Conservation (phyloP, 1,139 yeast genomes). For the Geotrichum restrictum region DNA sequence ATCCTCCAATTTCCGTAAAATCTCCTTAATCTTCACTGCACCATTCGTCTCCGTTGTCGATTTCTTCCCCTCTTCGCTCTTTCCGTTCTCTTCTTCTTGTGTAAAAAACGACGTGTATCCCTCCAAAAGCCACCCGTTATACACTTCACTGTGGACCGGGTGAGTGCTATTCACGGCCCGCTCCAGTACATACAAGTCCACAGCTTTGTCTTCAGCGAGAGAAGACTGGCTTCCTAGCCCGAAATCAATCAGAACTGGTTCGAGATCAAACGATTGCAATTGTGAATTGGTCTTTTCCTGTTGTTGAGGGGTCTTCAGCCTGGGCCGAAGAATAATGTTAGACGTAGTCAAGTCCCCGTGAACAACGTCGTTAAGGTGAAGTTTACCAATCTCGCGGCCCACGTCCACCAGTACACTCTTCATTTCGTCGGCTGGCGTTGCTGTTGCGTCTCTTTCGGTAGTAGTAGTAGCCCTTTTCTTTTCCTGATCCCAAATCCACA, state of each 20-base stretch:
- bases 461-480: conserved; percentile 16
- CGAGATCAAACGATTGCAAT: conserved; percentile 6
- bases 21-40: conserved; percentile 47
- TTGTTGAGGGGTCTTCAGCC: conserved; percentile 19
- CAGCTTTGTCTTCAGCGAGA: conserved; percentile 88
- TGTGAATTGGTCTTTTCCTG: too few relatives aligned
- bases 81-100: background rate
- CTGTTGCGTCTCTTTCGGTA: too few relatives aligned
- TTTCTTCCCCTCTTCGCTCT: conserved; percentile 26
- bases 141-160: conserved; percentile 61
- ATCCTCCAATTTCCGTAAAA: conserved; percentile 64
- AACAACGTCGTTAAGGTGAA: conserved; percentile 74
- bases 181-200: conserved; percentile 89
- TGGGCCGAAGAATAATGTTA: conserved; percentile 74
- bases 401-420: conserved; percentile 40
- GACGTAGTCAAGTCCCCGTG: conserved; percentile 97
- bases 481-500: conserved; percentile 40
- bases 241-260: conserved; percentile 78
- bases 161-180: conserved; percentile 90
- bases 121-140: conserved; percentile 65
- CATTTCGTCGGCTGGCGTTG: conserved; percentile 32
- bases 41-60: conserved; percentile 28
- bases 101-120: conserved; percentile 51
- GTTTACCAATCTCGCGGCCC: conserved; percentile 64
- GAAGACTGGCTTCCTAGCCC: conserved; percentile 77